Evolutionary conservation across 176 grass and related monocot species (phyloP).

Genomic region (Guadua angustifolia): DNA sequence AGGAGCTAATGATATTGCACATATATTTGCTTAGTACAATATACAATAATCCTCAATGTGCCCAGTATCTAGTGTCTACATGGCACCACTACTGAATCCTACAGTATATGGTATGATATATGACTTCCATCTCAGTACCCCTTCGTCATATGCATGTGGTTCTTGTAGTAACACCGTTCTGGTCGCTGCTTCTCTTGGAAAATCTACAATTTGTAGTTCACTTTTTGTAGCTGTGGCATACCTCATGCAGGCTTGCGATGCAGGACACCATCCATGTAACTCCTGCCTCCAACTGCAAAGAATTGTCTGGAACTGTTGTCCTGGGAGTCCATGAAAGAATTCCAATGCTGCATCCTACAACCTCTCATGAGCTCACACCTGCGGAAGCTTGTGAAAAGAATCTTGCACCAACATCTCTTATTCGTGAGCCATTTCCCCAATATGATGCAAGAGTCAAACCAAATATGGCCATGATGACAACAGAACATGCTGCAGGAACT

Average conservation of each 20-base stretch:
- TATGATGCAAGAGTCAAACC: slow-evolving; percentile 85
- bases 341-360: not conserved
- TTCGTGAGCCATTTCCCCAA: slow-evolving; percentile 73
- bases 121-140: slow-evolving; percentile 13
- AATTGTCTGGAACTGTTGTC: not conserved
- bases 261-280: not conserved
- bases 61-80: slow-evolving; percentile 41
- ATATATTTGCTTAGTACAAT: not conserved
- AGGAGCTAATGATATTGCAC: not conserved
- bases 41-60: not conserved
- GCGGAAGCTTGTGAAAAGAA: slow-evolving; percentile 35
- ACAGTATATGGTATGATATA: slow-evolving; percentile 21
- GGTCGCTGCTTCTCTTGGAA: slow-evolving; percentile 8
- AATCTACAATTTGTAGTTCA: not conserved
- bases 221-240: not conserved
- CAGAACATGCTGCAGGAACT: slow-evolving; percentile 88
- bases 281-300: not conserved
- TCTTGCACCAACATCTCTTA: slow-evolving; percentile 47
- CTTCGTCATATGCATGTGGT: slow-evolving; percentile 8
- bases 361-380: slow-evolving; percentile 28
- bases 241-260: not conserved
- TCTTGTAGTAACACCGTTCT: not conserved
- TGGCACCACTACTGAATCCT: not conserved
- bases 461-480: slow-evolving; percentile 90
- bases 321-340: not conserved